phyloP scores from a whole-genome alignment of 1,139 yeast genomes.

The Lodderomyces parapsilosis region DNA sequence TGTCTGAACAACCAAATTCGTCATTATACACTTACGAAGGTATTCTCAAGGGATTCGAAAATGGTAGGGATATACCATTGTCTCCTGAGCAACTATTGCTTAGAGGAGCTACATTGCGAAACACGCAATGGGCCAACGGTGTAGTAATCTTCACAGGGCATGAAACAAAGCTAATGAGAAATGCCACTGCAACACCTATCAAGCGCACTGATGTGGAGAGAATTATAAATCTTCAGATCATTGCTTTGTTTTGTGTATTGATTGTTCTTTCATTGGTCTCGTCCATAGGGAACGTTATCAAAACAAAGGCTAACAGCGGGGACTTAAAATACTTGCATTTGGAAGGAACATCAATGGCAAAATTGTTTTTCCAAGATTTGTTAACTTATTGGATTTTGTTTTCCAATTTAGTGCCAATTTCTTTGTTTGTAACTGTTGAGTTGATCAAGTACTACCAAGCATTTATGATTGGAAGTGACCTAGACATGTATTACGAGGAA shows the following conservation, averaged over 20 bases:
- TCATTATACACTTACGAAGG: constrained; percentile 96
- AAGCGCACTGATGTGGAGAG: constrained; percentile 96
- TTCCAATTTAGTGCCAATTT: constrained; percentile 93
- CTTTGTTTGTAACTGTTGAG: constrained; percentile 93
- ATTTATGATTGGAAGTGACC: constrained; percentile 85
- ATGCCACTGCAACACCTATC: constrained; percentile 98
- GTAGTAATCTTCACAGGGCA: constrained; percentile 95
- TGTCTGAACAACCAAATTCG: constrained; percentile 92
- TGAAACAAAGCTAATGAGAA: constrained; percentile 96
- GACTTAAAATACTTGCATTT: constrained; percentile 63
- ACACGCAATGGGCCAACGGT: constrained; percentile 95
- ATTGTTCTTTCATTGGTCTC: constrained; percentile 76
- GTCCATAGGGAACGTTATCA: constrained; percentile 83
- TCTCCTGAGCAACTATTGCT: constrained; percentile 87
- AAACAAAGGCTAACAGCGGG: constrained; percentile 53
- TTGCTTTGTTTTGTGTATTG: constrained; percentile 81
- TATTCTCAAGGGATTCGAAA: constrained; percentile 51
- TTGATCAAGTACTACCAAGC: constrained; percentile 95
- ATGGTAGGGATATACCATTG: constrained; percentile 53
- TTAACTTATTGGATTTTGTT: constrained; percentile 94
- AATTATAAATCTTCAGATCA: constrained; percentile 87
- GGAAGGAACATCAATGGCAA: constrained; percentile 66
- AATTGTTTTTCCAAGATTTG: constrained; percentile 78
- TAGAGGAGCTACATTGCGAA: constrained; percentile 93
- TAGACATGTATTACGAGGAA: constrained; percentile 86